Base-by-base conservation (phyloP, 345 rosid species). In the Angophora floribunda region DNA sequence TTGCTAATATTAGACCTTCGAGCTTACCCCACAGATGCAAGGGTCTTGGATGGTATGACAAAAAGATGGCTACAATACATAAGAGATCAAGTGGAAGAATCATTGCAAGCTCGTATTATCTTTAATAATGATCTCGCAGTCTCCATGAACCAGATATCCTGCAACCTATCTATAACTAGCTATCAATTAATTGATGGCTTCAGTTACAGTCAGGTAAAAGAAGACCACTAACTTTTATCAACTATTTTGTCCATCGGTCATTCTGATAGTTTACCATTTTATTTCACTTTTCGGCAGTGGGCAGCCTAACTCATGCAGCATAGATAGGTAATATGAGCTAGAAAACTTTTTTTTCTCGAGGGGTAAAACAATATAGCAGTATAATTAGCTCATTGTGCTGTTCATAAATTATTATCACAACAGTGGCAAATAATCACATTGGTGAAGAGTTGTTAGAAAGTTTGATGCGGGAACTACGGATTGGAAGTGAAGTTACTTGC, bases 21-120 rank as follows among this genome's bases (percentile, higher is more conserved):
- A 87, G 65, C 59, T 87, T 32, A 79, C 87, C 87, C 85, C 91
- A 86, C 95, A 97, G 99, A 95, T 86, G 86, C 87, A 63, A 93
- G 91, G 88, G 90, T 92, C 87, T 91, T 95, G 92, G 94, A 93
- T 90, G 93, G 98, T 89, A 91, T 97, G 92, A 93, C 91, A 87
- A 96, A 93, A 91, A 89, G 90, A 89, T 97, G 99, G 99, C 94
- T 96, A 49, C 97, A 91, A 90, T 95, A 95, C 88, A 61, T 97
- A 51, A 93, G 92, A 88, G 97, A 96, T 88, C 98, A 97, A 65
- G 90, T 88, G 92, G 98, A 95, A 90, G 96, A 95, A 85, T 92
- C 93, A 84, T 49, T 94, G 79, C 96, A 91, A 90, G 97, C 95
- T 88, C 93, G 90, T 87, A 94, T 96, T 88, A 90, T 91, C 91